Evolutionary conservation across 2,329 filamentous ascomycete genomes (phyloP), one percentile per base, ranked within the genome.

Genomic region (Aspergillus jensenii): DNA sequence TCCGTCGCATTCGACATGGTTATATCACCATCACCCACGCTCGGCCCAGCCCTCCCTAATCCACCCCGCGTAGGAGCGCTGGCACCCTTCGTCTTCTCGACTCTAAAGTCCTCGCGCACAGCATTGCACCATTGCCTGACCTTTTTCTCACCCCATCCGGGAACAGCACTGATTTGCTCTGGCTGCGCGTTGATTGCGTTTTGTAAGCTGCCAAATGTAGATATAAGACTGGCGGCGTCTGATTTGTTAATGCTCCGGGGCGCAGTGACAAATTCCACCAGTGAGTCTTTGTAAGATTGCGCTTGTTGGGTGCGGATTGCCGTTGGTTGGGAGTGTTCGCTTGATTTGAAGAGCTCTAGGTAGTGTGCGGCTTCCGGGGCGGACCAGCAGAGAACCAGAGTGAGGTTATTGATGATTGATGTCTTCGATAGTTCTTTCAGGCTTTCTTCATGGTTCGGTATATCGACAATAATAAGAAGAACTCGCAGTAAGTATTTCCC

Each of bases 61-160:
- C 57, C 48, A 59, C 60, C 59, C 56, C 65, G 55, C 45, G 51
- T 52, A 63, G 68, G 68, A 14, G 79, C 62, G n/a, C 75, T 78
- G 40, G 80, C 73, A 63, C 78, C 90, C n/a, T 83, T 84, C 2
- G 90, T 84, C 67, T 88, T 89, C 66, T 87, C 86, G 5, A 89
- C 86, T 58, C 91, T 80, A 67, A 98, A 97, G 0, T 91, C 91
- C 74, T 96, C 92, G 59, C 91, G 85, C 1, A 97, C 89, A 9
- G 90, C 89, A 56, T 81, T 84, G 65, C 84, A 88, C 93, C 93
- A 98, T 58, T 87, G 85, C 74, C 90, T 89, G 21, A 97, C 91
- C 76, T 99, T 99, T 78, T 91, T 92, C 75, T 96, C 91, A 35
- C 95, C 95, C 93, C 93, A 99, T 1, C 95, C 95, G 31, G 88